Evolutionary conservation across 1,284 basidiomycete species (phyloP), one percentile per base, ranked within the genome.

Genomic region (Ustilago loliicola): DNA sequence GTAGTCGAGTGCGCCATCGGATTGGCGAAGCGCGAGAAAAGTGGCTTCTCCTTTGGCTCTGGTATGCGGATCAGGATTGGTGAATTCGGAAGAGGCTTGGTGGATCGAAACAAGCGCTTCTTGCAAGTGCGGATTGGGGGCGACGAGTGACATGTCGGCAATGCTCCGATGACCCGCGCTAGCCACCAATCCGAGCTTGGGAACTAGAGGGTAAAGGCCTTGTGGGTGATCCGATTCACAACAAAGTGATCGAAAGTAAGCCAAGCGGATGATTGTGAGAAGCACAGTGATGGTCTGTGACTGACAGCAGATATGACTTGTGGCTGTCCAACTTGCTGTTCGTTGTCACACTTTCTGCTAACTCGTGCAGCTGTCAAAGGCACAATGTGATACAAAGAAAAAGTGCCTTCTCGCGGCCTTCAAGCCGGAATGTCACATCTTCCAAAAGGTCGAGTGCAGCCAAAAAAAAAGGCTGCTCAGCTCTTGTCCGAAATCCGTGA

Each of bases 11-110:
- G 81, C 79, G n/a, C 68, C 67, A 3, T 77, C 73, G 38, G 77
- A 76, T 42, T 74, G 70, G 30, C 81, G 67, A 13, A 83, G 69
- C 7, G 68, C 72, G 36, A 83, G 65, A 40, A 83, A 83, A 47
- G 74, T 80, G 23, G 74, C 73, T 55, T 81, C 81, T 11, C 81
- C 81, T 55, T 73, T 68, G 29, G 66, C 72, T 36, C 81, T 68
- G 32, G 65, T 54, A 21, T 66, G 69, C 36, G 81, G 65, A 57
- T 81, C 80, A 6, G 81, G 77, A n/a, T 61, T 79, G 73, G 61
- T 71, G 66, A 81, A 83, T 21, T 76, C 67, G 25, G 57, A 42
- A 1, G 80, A 72, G 13, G 81, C 81, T 25, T 79, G 73, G n/a
- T 75, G 70, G 48, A 82, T 74, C 11, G 72, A 71, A 50, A 58